Percentiles rank a stretch among this genome's conserved stretches.
Conservation (phyloP, 345 rosid genomes). For the Crucihimalaya himalaica region DNA sequence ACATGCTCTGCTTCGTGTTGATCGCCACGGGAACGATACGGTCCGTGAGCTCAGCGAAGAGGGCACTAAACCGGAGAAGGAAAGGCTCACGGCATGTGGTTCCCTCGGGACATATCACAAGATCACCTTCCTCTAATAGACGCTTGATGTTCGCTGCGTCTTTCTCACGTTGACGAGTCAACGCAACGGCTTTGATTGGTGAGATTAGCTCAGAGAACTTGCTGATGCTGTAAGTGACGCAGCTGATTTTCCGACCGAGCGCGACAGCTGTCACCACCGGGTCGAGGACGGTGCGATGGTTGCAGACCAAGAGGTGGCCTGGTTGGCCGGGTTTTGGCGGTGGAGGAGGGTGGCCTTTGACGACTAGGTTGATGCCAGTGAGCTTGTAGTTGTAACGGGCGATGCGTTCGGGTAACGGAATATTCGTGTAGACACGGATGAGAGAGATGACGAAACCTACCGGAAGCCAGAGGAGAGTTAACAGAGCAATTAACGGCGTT, state of each 20-base stretch:
- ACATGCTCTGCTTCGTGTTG: slow-evolving; percentile 72
- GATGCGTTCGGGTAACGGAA: slow-evolving; percentile 86
- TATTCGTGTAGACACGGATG: slow-evolving; percentile 83
- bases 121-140: slow-evolving; percentile 81
- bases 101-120: slow-evolving; percentile 95
- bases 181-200: slow-evolving; percentile 87
- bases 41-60: slow-evolving; percentile 87
- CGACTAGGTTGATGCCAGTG: slow-evolving; percentile 79
- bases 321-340: slow-evolving; percentile 69
- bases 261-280: slow-evolving; percentile 84
- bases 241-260: slow-evolving; percentile 82
- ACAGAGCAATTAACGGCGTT: slow-evolving; percentile 66
- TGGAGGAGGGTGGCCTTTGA: slow-evolving; percentile 78
- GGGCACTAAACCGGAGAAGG: slow-evolving; percentile 83
- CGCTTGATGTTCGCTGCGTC: slow-evolving; percentile 78
- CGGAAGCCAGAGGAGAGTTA: slow-evolving; percentile 82
- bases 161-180: slow-evolving; percentile 77
- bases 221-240: slow-evolving; percentile 96
- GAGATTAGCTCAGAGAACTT: slow-evolving; percentile 83
- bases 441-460: slow-evolving; percentile 80
- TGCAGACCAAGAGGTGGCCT: slow-evolving; percentile 87
- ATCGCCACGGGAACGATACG: slow-evolving; percentile 91
- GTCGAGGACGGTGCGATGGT: slow-evolving; percentile 85
- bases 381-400: slow-evolving; percentile 91
- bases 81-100: slow-evolving; percentile 95